Evolutionary conservation across 1,284 basidiomycete species (phyloP), one percentile per base, ranked within the genome.

Genomic region (Austroboletus novae-zelandiae): DNA sequence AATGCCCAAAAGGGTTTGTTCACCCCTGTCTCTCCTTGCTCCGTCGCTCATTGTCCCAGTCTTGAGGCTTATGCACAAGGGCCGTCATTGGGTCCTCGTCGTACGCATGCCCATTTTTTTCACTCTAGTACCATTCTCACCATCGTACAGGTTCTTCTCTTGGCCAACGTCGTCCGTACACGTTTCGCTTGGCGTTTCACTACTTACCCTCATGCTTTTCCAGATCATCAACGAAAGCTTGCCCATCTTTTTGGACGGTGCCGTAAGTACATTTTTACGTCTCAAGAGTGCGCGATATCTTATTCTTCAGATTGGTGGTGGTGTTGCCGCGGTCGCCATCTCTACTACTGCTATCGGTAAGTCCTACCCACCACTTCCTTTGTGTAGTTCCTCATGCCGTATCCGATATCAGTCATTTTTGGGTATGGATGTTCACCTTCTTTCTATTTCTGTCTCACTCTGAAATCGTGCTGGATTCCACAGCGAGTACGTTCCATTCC

Each of bases 81-180:
- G 94, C 0, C 79, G 93, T 11, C 95, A 98, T 70, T 98, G 95
- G 94, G 93, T 98, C 11, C 79, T 98, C 18, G 93, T 96, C 44
- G 89, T 91, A 64, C 54, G 85, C 78, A 4, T 11, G 20, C 27
- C 39, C 10, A 1, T 30, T 18, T 45, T 37, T 50, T 25, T 6
- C 29, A n/a, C 25, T 25, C 0, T 7, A 7, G 18, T 9, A 36
- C 23, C 13, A 43, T 18, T 13, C 49, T 58, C 15, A 18, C 20
- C 4, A 37, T n/a, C 37, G 1, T 25, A 4, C 34, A 88, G 86
- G 85, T 92, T 8, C 77, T 97, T 1, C 75, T 93, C 1, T 76
- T 95, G 3, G 81, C 85, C 43, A 95, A 95, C 62, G 92, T 94
- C 52, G 90, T 93, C 64, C 60, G 90, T 60, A 35, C 30, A 4